phyloP scores from a whole-genome alignment of 2,329 filamentous ascomycete genomes.

The Aureobasidium uvarum region DNA sequence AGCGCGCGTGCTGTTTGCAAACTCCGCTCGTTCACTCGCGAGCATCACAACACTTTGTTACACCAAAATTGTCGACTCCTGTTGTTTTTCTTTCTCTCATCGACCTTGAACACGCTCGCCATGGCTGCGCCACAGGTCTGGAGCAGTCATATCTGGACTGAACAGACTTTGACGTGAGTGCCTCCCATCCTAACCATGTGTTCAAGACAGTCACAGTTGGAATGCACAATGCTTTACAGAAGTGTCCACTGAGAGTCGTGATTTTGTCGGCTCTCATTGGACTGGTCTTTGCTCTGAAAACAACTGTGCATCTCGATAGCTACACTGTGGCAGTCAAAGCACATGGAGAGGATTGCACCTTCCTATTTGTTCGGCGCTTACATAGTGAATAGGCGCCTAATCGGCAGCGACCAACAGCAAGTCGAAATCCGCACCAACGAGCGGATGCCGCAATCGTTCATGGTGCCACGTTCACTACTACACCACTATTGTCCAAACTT shows the following conservation, averaged over 20 bases:
- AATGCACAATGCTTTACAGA: neutral
- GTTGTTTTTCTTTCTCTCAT: neutral
- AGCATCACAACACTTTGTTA: neutral
- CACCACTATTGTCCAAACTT: neutral
- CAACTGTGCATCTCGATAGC: neutral
- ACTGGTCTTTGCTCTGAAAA: neutral
- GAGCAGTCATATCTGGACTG: constrained; percentile 2
- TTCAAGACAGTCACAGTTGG: neutral
- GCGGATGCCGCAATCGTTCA: constrained; percentile 3
- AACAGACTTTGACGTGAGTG: neutral
- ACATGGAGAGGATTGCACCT: too few species aligned
- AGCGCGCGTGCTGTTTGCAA: constrained; percentile 5
- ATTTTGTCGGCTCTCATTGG: neutral
- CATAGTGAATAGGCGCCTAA: neutral
- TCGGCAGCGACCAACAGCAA: neutral
- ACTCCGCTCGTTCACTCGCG: neutral
- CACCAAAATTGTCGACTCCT: neutral
- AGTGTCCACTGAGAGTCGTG: neutral
- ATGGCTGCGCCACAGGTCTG: constrained; percentile 5
- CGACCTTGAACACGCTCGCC: neutral
- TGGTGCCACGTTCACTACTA: neutral
- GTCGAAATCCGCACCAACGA: constrained; percentile 4
- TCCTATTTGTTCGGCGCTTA: neutral
- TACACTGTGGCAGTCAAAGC: too few species aligned
- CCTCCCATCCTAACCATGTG: neutral